Evolutionary conservation across 805 yeast genomes (phyloP), one percentile per base, ranked within the genome.

Genomic region (Millerozyma acaciae): DNA sequence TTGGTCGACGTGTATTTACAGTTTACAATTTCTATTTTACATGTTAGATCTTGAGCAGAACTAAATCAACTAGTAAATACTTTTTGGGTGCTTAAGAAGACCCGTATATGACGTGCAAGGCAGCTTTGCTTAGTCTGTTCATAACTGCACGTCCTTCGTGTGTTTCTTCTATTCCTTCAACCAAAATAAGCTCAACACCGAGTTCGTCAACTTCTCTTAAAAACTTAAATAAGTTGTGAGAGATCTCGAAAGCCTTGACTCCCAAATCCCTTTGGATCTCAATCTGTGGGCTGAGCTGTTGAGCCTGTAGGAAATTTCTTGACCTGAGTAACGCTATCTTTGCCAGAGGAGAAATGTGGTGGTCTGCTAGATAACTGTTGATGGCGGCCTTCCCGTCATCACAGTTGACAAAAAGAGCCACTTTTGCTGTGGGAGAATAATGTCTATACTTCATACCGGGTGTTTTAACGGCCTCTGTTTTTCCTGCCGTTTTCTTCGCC

Each of bases 391-490:
- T 43, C 0, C 79, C 74, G 35, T 73, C 65, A 0, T 65, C 67
- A 30, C 76, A 65, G 16, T 76, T 70, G 16, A 66, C 57, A 41
- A 87, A 76, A 4, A 89, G 57, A 0, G 83, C 63, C 3, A 93
- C 97, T 38, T 73, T 77, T 0, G 97, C 96, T 2, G 73, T 72
- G 3, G 98, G 98, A 0, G 96, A 84, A 55, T 93, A 93, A 56
- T 93, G 98, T 45, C 84, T 79, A 55, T 93, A 93, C 53, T 93
- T 93, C 98, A 93, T 93, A 0, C 98, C 98, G 0, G 98, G 98
- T 0, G 98, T 93, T 46, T 84, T 73, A 0, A 84, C 94, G 1
- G 79, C 71, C 42, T 86, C 97, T 14, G 49, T 24, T 20, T 67
- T 61, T 13, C 79, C 84, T 1, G 86, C 86, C 2, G 77, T 75